These are phyloP conservation scores for Umbelopsis sp. DNA, from an alignment of 371 early-diverging fungal species.

Conservation along the genomic window DNA sequence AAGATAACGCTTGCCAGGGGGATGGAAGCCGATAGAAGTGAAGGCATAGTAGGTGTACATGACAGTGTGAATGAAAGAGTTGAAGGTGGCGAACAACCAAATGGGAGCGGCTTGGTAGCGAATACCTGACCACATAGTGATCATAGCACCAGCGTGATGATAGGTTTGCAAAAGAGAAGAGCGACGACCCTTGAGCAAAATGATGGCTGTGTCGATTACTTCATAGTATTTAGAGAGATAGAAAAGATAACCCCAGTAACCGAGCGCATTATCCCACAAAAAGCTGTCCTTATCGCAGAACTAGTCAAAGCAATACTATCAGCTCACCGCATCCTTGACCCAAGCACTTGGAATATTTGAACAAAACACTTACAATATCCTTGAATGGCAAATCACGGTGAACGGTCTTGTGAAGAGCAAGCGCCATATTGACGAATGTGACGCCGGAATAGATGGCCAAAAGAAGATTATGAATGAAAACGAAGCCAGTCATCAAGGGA, in stretches of 20 bases:
- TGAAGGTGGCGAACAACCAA: constrained; percentile 87
- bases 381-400: constrained; percentile 30
- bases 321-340: background rate
- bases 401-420: constrained; percentile 57
- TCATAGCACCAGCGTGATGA: constrained; percentile 90
- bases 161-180: constrained; percentile 85
- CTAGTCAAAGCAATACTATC: constrained; percentile 29
- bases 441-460: constrained; percentile 72
- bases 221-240: constrained; percentile 91
- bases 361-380: constrained; percentile 54
- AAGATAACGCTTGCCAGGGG: constrained; percentile 83
- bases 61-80: constrained; percentile 89
- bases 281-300: constrained; percentile 70
- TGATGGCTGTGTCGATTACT: constrained; percentile 85
- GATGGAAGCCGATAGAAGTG: constrained; percentile 76
- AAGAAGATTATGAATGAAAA: constrained; percentile 75
- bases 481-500: constrained; percentile 68
- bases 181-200: constrained; percentile 79
- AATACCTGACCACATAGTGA: constrained; percentile 77
- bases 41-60: constrained; percentile 90
- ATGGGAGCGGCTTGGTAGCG: constrained; percentile 76
- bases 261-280: constrained; percentile 74
- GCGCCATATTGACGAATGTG: constrained; percentile 68
- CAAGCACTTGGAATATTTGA: background rate
- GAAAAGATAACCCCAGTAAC: constrained; percentile 81